phyloP scores from a whole-genome alignment of 2,329 filamentous ascomycete species.

The Sarocladium strictum region DNA sequence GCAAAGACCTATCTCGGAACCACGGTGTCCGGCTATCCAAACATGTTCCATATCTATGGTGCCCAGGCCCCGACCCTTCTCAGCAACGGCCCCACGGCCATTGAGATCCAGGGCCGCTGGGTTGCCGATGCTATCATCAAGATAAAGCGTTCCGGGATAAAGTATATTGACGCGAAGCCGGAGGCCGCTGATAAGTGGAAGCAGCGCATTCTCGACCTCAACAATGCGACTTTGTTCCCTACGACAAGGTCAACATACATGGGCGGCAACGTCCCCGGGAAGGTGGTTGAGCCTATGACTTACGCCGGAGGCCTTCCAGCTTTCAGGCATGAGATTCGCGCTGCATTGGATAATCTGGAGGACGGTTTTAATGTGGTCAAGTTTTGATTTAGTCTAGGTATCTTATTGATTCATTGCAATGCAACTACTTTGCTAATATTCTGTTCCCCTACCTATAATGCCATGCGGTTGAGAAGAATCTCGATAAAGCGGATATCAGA shows the following conservation, averaged over 20 bases:
- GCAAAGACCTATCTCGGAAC: constrained; percentile 39
- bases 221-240: constrained; percentile 41
- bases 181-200: constrained; percentile 45
- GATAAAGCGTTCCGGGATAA: constrained; percentile 38
- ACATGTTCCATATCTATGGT: constrained; percentile 49
- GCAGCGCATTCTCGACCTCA: constrained; percentile 37
- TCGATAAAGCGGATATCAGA: too few relatives aligned
- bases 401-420: too few relatives aligned
- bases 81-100: constrained; percentile 47
- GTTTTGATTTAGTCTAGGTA: too few relatives aligned
- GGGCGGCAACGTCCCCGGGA: constrained; percentile 49
- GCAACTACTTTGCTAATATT: too few relatives aligned
- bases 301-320: constrained; percentile 35
- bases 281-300: constrained; percentile 44
- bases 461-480: too few relatives aligned
- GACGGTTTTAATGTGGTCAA: constrained; percentile 27
- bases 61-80: constrained; percentile 51
- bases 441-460: too few relatives aligned
- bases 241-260: constrained; percentile 47
- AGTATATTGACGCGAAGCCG: constrained; percentile 42
- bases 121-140: constrained; percentile 44
- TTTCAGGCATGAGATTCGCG: constrained; percentile 27
- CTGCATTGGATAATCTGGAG: constrained; percentile 26
- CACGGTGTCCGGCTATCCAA: constrained; percentile 38
- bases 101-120: constrained; percentile 52